Conservation (phyloP, 2,329 filamentous ascomycete species). For the Lasiodiplodia hormozganensis region DNA sequence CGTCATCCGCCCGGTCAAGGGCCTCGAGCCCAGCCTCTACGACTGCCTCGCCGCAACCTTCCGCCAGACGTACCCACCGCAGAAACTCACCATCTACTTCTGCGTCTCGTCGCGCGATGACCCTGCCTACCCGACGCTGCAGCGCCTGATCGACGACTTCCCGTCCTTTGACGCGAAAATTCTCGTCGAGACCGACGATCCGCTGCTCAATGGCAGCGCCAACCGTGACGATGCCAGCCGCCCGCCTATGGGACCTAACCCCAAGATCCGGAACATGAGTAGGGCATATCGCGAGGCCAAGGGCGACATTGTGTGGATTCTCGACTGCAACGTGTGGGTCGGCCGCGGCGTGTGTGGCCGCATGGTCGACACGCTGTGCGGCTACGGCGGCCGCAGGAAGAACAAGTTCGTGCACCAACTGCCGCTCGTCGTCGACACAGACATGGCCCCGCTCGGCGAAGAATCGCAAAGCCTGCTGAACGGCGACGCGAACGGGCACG, state of each 20-base stretch:
- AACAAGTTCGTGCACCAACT: conserved; percentile 96
- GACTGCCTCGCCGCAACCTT: conserved; percentile 91
- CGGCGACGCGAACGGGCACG: background rate
- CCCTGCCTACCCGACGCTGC: conserved; percentile 76
- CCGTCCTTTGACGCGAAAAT: conserved; percentile 73
- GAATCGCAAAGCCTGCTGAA: conserved; percentile 33
- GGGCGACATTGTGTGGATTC: conserved; percentile 89
- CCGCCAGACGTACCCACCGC: conserved; percentile 77
- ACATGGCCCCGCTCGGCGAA: conserved; percentile 39
- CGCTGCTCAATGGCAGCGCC: conserved; percentile 62
- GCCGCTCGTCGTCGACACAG: conserved; percentile 81
- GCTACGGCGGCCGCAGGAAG: conserved; percentile 60
- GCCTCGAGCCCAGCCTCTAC: conserved; percentile 86
- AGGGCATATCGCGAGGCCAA: conserved; percentile 88
- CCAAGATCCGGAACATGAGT: conserved; percentile 98
- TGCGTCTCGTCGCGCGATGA: conserved; percentile 80
- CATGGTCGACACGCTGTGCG: conserved; percentile 88
- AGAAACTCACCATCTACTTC: conserved; percentile 80
- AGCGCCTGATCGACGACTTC: conserved; percentile 75
- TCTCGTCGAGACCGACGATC: conserved; percentile 83
- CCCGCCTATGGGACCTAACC: conserved; percentile 81
- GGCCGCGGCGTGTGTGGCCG: conserved; percentile 77
- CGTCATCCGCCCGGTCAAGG: conserved; percentile 91
- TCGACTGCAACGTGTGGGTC: conserved; percentile 97
- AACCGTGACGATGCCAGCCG: conserved; percentile 53